phyloP scores from a whole-genome alignment of 1,139 yeast species.

The Yamadazyma epiphylla region DNA sequence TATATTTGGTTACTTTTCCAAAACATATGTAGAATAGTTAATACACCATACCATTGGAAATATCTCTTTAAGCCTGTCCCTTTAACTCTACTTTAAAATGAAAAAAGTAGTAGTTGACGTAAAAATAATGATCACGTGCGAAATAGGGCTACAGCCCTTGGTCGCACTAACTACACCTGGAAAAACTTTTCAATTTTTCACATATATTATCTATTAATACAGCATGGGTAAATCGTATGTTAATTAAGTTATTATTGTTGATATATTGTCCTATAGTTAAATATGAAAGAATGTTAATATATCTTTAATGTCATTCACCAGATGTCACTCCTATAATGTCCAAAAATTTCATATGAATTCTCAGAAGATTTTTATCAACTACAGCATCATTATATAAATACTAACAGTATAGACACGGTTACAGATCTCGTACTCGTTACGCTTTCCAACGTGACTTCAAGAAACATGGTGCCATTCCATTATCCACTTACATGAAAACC shows the following conservation, averaged over 20 bases:
- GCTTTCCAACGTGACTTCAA: constrained; percentile 99
- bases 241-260: no score
- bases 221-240: constrained; percentile 82
- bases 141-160: constrained; percentile 14
- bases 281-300: no score
- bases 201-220: constrained; percentile 25
- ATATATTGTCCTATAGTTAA: no score
- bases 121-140: constrained; percentile 2
- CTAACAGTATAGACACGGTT: constrained; percentile 67
- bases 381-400: neutral
- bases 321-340: no score
- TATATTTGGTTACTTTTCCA: constrained; percentile 15
- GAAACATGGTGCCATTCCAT: constrained; percentile 93
- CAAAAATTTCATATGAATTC: no score
- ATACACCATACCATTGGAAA: constrained; percentile 2
- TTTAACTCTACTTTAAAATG: no score
- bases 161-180: constrained; percentile 4
- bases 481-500: constrained; percentile 95
- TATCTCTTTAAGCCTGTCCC: no score
- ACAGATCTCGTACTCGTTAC: constrained; percentile 99
- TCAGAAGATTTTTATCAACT: no score
- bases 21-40: constrained; percentile 4
- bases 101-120: no score
- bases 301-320: no score
- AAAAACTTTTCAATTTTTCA: constrained; percentile 13